Evolutionary conservation across 1,284 basidiomycete genomes (phyloP).

Genomic region (Omphalotus olearius): DNA sequence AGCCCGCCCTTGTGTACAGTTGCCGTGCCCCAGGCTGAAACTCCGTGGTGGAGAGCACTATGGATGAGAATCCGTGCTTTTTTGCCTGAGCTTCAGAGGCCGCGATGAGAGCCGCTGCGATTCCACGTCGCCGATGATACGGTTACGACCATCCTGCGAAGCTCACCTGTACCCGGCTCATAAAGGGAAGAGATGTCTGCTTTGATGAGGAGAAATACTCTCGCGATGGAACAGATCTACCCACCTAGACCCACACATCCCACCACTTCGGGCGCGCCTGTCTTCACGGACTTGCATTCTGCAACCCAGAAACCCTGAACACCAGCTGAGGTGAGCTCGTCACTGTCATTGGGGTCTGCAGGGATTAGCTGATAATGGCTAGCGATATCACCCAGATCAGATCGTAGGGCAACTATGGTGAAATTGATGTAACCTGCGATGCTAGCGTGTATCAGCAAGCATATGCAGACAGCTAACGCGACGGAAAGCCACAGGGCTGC

Average conservation of each 20-base stretch:
- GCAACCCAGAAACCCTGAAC: constrained; percentile 27
- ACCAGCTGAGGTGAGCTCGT: constrained; percentile 15
- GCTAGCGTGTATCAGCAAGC: background rate
- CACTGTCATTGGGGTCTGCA: background rate
- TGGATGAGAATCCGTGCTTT: constrained; percentile 9
- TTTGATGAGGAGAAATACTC: constrained; percentile 12
- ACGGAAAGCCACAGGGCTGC: background rate
- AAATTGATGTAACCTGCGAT: constrained; percentile 3
- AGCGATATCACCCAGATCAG: constrained; percentile 19
- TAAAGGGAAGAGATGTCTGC: constrained; percentile 10
- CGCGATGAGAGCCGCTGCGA: constrained; percentile 18
- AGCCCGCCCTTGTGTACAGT: constrained; percentile 18
- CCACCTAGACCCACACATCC: constrained; percentile 24
- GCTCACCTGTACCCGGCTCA: constrained; percentile 14
- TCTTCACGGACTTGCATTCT: constrained; percentile 17
- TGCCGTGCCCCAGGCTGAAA: constrained; percentile 19
- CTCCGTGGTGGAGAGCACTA: constrained; percentile 18
- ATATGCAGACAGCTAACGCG: constrained; percentile 1
- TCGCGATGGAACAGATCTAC: background rate
- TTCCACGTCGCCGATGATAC: constrained; percentile 19
- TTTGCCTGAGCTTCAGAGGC: constrained; percentile 19
- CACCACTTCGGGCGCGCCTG: constrained; percentile 18
- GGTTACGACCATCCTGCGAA: constrained; percentile 23
- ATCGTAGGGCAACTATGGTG: constrained; percentile 5
- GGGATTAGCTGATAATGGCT: constrained; percentile 17